Base-by-base conservation (phyloP, 116 monocot species). In the Cymodocea nodosa region DNA sequence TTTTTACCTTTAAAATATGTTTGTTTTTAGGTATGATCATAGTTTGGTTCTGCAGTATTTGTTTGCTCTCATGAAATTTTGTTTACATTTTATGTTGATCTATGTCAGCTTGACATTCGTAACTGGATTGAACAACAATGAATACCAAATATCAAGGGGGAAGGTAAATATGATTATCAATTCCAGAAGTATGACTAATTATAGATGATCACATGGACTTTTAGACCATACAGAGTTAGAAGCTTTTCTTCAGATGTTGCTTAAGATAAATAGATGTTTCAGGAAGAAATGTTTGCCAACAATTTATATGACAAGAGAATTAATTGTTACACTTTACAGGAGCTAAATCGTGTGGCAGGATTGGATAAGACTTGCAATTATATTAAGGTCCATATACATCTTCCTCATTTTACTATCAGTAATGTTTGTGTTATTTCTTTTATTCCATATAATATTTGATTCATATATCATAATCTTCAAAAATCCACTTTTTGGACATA, bases 91-190 rank as follows among this genome's bases (percentile, higher is more conserved):
- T 50, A 66, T 20, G 20, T 10, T 23, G 8, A 23, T 49, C 35
- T 64, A 25, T 62, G 81, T 78, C 75, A 87, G 87, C 78, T 78
- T 63, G 63, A 76, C 87, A 66, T 81, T 74, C 17, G 51, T 87
- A 56, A 87, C 78, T 52, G 87, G 84, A 37, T 68, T 87, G 71
- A 87, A 87, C 74, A 87, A 87, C 74, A 87, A 87, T 60, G 84
- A 87, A 15, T 87, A 87, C 71, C 87, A 87, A 71, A 87, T 87
- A 17, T 69, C 84, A 36, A 83, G 87, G 71, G 87, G 83, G 24
- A 71, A 66, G 76, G 87, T 87, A 71, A 70, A 57, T 23, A 35
- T 36, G n/a, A 62, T 60, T 34, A 60, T 60, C 20, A 12, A 20
- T 57, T 57, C 13, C 23, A 20, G 23, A 57, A 57, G 44, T 57